phyloP scores from a whole-genome alignment of 1,284 basidiomycete species.

The Veloboletus limbatus region DNA sequence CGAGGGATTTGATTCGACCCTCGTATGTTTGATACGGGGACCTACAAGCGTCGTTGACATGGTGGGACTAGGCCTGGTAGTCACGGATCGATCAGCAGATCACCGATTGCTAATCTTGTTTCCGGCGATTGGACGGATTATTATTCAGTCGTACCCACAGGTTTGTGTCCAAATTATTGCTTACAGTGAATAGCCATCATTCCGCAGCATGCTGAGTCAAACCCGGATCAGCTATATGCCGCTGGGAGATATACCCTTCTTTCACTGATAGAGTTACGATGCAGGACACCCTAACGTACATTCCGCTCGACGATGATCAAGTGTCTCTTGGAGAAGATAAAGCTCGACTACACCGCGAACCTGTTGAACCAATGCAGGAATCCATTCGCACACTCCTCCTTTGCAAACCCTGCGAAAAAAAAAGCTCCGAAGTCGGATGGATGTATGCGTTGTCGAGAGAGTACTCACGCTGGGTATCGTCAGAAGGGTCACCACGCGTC shows the following conservation, averaged over 20 bases:
- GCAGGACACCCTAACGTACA: constrained; percentile 11
- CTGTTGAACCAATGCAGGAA: constrained; percentile 50
- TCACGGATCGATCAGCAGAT: too few species aligned
- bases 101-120: too few species aligned
- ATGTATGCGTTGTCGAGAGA: constrained; percentile 25
- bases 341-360: constrained; percentile 30
- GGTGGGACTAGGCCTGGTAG: not conserved
- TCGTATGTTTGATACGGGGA: constrained; percentile 45
- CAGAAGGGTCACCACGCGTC: constrained; percentile 24
- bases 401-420: constrained; percentile 49
- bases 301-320: too few species aligned
- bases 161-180: too few species aligned
- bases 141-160: too few species aligned
- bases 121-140: too few species aligned
- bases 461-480: constrained; percentile 32
- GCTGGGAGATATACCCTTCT: too few species aligned
- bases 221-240: too few species aligned
- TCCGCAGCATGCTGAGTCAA: too few species aligned
- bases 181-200: too few species aligned
- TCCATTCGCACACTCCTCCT: constrained; percentile 53
- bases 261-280: not conserved
- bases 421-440: not conserved
- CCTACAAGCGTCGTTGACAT: constrained; percentile 40
- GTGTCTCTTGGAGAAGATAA: not conserved
- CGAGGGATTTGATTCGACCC: constrained; percentile 43